phyloP scores from a whole-genome alignment of 1,284 basidiomycete genomes.

The Ustilago xerochloae region DNA sequence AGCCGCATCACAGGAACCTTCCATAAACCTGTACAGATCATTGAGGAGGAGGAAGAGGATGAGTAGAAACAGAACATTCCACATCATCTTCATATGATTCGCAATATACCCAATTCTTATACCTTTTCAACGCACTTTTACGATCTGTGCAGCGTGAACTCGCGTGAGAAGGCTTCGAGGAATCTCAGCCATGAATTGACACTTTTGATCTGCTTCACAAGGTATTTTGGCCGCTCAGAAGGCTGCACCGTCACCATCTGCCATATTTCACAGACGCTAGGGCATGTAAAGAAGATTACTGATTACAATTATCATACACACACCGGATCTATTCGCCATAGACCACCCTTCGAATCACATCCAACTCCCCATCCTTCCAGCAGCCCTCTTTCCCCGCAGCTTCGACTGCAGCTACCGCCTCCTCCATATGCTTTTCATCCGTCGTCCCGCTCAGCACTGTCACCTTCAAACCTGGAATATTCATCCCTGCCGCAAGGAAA shows the following conservation, averaged over 20 bases:
- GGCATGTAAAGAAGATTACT: too few species aligned
- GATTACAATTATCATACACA: too few species aligned
- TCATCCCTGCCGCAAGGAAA: constrained; percentile 55
- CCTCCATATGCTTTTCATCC: constrained; percentile 55
- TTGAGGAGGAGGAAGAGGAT: constrained; percentile 55
- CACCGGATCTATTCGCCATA: constrained; percentile 65
- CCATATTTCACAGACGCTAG: too few species aligned
- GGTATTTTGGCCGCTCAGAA: background rate
- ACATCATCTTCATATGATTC: background rate
- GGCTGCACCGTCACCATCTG: too few species aligned
- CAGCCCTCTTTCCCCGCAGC: constrained; percentile 9
- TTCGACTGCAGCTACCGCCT: constrained; percentile 54
- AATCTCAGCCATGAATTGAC: background rate
- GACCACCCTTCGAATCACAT: constrained; percentile 50
- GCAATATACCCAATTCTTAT: constrained; percentile 10
- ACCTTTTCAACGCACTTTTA: background rate
- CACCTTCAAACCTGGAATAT: constrained; percentile 48
- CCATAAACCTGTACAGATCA: constrained; percentile 44
- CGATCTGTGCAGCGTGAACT: background rate
- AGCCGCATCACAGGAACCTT: constrained; percentile 29
- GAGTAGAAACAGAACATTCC: constrained; percentile 16
- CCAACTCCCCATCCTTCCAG: constrained; percentile 41
- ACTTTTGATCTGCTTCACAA: too few species aligned
- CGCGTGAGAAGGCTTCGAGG: background rate
- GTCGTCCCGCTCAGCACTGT: constrained; percentile 59